Evolutionary conservation across 345 rosid species (phyloP), one percentile per base, ranked within the genome.

Genomic region (Boechera stricta): DNA sequence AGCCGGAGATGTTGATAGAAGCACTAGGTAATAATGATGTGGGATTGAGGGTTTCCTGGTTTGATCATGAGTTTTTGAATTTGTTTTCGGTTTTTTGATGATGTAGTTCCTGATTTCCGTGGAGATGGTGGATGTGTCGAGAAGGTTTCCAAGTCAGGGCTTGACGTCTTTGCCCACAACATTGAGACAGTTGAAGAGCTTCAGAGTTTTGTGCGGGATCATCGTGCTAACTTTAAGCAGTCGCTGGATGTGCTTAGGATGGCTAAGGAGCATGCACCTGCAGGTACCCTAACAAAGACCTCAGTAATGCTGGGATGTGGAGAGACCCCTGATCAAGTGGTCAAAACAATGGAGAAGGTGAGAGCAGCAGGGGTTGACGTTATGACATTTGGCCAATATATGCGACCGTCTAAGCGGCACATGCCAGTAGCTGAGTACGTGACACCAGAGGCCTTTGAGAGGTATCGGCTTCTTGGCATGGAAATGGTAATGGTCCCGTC

Each of bases 241-340:
- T 96, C 99, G 31, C 76, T 96, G 38, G 90, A 91, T 70, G 98
- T 96, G 82, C 88, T 96, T 44, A 83, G 82, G 86, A 88, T 84
- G 92, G 98, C 98, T 64, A 93, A 91, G 78, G 86, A 86, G 52
- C 71, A 72, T 69, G 90, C 95, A 15, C 91, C 98, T 61, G 79
- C 87, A 2, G 95, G 98, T 35, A 96, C 96, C 28, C 88, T 93
- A 31, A 90, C 98, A 41, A 96, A 96, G 87, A 93, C 98, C 32
- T 96, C 99, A 0, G 76, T 96, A 72, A 96, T 96, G 99, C 81
- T 96, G 59, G 98, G 99, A 42, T 96, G 99, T 71, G 99, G 98
- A 26, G 98, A 96, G 81, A 93, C 97, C n/a, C 97, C 98, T 67
- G 96, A 86, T 49, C 99, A 96, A 79, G 93, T 96, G 71, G 76